Base-by-base conservation (phyloP, 441 rosid genomes). In the Gossypium trilobum region DNA sequence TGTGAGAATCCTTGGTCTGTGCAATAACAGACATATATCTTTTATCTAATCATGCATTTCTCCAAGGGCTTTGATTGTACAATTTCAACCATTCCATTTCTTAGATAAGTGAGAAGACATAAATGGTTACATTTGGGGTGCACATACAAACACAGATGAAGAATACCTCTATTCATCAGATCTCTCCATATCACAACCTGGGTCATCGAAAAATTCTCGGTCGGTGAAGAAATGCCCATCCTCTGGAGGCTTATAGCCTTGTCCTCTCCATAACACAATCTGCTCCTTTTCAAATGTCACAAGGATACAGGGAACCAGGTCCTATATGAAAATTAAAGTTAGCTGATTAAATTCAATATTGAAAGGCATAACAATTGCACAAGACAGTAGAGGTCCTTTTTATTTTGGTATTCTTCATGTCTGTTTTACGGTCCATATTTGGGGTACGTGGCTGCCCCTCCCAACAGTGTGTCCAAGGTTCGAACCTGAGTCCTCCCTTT, bases 201-300 rank as follows among this genome's bases (percentile, higher is more conserved):
- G 57, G 74, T 78, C 78, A 25, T 79, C 80, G 52, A 81, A 82
- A 48, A 62, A 59, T 58, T 77, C 81, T 51, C 81, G 66, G 31
- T 71, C 78, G 2, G 73, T 31, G 60, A 83, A 85, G 51, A 83
- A 82, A 2, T 71, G 73, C 54, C 73, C 90, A 25, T 79, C 85
- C 65, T 83, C 83, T 10, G 77, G 78, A 52, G 91, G 89, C 74
- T 83, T 85, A 68, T 87, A 89, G 72, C 88, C 88, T 63, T 82
- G 75, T 50, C 94, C 97, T 74, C 91, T 86, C 95, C 97, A 90
- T 1, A 84, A 82, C 65, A 94, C 95, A 66, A 94, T 86, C 84
- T 92, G 97, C 82, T 92, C 95, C 85, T 92, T 94, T 31, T 88
- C 94, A 81, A 90, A 94, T 74, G 97, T 90, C 71, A 90, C 97